Evolutionary conservation across 2,329 filamentous ascomycete genomes (phyloP).

Genomic region (Cephalotrichum gorgonifer): DNA sequence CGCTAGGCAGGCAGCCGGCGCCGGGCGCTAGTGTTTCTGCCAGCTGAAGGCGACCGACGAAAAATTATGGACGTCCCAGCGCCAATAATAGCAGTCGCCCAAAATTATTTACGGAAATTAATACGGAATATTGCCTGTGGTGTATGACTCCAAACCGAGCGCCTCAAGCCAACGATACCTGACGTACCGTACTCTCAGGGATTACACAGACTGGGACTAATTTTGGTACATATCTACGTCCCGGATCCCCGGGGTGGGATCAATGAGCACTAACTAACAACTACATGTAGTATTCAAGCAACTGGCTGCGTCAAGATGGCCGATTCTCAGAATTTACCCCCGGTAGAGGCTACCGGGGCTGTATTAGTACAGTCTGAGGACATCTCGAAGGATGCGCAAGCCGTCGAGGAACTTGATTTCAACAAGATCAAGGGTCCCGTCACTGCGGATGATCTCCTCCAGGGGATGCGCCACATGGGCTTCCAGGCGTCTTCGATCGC

Average conservation of each 20-base stretch:
- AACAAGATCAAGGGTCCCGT: slow-evolving; percentile 68
- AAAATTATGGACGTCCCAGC: no score
- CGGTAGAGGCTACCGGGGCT: slow-evolving; percentile 59
- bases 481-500: slow-evolving; percentile 61
- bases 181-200: no score
- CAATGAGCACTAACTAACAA: not conserved
- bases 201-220: no score
- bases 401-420: slow-evolving; percentile 89
- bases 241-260: not conserved
- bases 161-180: no score
- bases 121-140: no score
- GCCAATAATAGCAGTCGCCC: no score
- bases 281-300: not conserved
- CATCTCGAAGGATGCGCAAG: slow-evolving; percentile 65
- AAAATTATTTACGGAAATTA: no score
- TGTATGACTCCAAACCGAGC: no score
- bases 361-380: slow-evolving; percentile 78
- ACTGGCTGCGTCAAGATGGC: slow-evolving; percentile 5
- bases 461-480: slow-evolving; percentile 80
- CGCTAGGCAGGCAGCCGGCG: no score
- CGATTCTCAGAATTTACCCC: slow-evolving; percentile 28
- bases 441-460: slow-evolving; percentile 74
- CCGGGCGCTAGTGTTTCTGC: no score
- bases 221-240: no score
- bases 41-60: no score